phyloP scores from a whole-genome alignment of 2,329 filamentous ascomycete species.

The Trichoderma arundinaceum region DNA sequence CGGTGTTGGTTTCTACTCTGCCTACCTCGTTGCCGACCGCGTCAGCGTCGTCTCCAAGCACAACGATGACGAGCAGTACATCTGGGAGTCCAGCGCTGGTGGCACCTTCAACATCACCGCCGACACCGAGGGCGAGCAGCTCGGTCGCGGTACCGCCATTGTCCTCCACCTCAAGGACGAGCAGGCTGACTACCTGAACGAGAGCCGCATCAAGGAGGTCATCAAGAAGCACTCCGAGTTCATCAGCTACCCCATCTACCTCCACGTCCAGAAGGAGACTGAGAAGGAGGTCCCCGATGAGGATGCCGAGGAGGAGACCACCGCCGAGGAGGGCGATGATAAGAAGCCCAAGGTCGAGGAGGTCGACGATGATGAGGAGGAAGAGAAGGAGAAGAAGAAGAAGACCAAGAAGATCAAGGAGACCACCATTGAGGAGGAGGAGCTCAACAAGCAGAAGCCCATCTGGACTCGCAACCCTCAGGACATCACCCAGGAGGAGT shows the following conservation, averaged over 20 bases:
- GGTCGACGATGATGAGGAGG: conserved; percentile 83
- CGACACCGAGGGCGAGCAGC: conserved; percentile 87
- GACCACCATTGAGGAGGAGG: conserved; percentile 97
- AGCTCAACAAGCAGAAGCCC: conserved; percentile 99
- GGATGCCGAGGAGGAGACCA: conserved; percentile 75
- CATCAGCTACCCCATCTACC: conserved; percentile 99
- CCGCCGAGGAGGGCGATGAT: conserved; percentile 75
- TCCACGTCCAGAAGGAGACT: conserved; percentile 98
- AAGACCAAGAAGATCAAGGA: conserved; percentile 99
- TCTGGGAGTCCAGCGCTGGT: conserved; percentile 97
- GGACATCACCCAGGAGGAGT: conserved; percentile 96
- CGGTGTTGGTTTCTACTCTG: conserved; percentile 99
- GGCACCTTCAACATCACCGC: conserved; percentile 93
- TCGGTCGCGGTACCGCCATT: conserved; percentile 97
- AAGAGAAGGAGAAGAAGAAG: conserved; percentile 86
- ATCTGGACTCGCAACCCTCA: conserved; percentile 99
- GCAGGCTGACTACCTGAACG: conserved; percentile 97
- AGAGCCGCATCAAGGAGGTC: conserved; percentile 99
- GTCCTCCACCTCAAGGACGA: conserved; percentile 99
- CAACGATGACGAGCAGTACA: conserved; percentile 99
- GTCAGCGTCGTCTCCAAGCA: conserved; percentile 97
- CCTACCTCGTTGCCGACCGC: conserved; percentile 97
- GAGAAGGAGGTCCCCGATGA: conserved; percentile 99
- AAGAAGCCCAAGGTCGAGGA: conserved; percentile 98
- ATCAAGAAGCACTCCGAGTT: conserved; percentile 99